Evolutionary conservation across 1,139 yeast genomes (phyloP), one percentile per base, ranked within the genome.

Genomic region (Geotrichum aggregatum): DNA sequence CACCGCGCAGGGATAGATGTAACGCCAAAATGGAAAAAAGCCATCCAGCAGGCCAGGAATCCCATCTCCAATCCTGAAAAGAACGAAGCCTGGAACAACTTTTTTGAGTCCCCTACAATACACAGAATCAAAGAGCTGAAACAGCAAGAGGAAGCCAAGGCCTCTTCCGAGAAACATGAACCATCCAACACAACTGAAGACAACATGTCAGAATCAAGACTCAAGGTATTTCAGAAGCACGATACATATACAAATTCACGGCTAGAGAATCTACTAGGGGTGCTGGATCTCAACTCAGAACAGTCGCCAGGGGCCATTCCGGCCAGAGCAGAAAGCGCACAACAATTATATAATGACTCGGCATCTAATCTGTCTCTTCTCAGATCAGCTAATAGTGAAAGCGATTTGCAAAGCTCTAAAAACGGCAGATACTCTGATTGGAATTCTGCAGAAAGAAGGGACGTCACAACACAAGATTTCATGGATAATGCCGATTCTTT

Each of bases 401-500:
- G 38, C 18, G 30, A 42, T 38, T 42, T 28, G 4, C 19, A 38
- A 16, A 39, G 50, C 18, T 40, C 26, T 19, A 24, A 26, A 28
- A 13, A 24, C 13, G 26, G 18, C 39, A 31, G 16, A 8, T 31
- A 14, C n/a, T 16, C 10, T 10, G 38, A 26, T 6, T 50, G 56
- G 54, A 50, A 50, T 30, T 50, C 56, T 3, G 47, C 47, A 21
- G 52, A 50, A n/a, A 36, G 54, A 35, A 38, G 45, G 10, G 54
- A 47, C 10, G 35, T 50, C 26, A 53, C 56, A 21, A 53, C 56
- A 13, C 54, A 53, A 33, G 56, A 53, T 31, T 53, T 53, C 33
- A 47, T 53, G 45, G 52, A 44, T 18, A 50, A 48, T 19, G 56
- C 56, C 1, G 54, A 53, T 11, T 40, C 50, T 6, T 18, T 53